phyloP scores from a whole-genome alignment of 352 stramenopile species.

The Phytophthora melonis region DNA sequence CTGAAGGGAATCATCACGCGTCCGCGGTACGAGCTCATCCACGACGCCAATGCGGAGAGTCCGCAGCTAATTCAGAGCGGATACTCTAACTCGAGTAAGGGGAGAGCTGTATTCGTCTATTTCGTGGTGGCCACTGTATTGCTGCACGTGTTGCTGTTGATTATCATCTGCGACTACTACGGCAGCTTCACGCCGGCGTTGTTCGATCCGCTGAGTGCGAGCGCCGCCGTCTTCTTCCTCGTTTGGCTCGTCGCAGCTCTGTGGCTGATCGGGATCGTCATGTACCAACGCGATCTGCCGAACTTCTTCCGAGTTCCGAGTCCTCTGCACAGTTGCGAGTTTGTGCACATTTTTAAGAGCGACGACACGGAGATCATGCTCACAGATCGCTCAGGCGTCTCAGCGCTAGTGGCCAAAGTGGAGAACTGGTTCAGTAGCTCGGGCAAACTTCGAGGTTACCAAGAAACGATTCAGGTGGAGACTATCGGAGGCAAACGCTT shows the following conservation, averaged over 20 bases:
- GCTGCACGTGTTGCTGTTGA: slow-evolving; percentile 39
- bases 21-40: slow-evolving; percentile 21
- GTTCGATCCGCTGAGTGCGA: slow-evolving; percentile 36
- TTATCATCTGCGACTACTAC: slow-evolving; percentile 53
- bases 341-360: slow-evolving; percentile 45
- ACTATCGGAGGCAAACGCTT: slow-evolving; percentile 25
- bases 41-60: slow-evolving; percentile 2
- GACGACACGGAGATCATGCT: slow-evolving; percentile 47
- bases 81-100: slow-evolving; percentile 29
- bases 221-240: slow-evolving; percentile 45
- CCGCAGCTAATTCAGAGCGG: slow-evolving; percentile 30
- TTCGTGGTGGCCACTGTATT: slow-evolving; percentile 30
- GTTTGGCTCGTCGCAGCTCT: slow-evolving; percentile 39
- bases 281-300: slow-evolving; percentile 25
- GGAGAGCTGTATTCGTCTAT: slow-evolving; percentile 34
- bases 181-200: slow-evolving; percentile 36
- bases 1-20: slow-evolving; percentile 23
- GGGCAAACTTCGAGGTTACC: slow-evolving; percentile 31
- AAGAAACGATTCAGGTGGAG: slow-evolving; percentile 44
- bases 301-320: slow-evolving; percentile 49
- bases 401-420: slow-evolving; percentile 37
- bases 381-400: slow-evolving; percentile 37
- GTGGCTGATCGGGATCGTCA: slow-evolving; percentile 42
- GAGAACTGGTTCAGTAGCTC: slow-evolving; percentile 33
- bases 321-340: slow-evolving; percentile 39